Conservation (phyloP, 2,329 filamentous ascomycete species). For the Arachnomyces sp. region DNA sequence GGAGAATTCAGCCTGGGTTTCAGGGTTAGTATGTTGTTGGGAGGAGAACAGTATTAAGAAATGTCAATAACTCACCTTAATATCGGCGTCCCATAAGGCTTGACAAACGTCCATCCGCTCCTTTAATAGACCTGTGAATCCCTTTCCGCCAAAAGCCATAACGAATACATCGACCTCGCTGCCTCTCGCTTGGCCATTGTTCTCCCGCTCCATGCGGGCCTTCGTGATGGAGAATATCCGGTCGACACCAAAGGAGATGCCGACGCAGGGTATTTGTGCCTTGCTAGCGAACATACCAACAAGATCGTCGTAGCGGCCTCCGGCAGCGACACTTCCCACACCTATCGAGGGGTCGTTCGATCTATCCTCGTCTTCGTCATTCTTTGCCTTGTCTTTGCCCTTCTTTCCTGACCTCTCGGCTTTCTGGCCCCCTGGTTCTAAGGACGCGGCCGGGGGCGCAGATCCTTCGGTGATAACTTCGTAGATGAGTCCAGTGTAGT, state of each 20-base stretch:
- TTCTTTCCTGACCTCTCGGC: slow-evolving; percentile 43
- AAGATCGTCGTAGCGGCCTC: slow-evolving; percentile 84
- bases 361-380: slow-evolving; percentile 56
- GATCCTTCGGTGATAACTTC: slow-evolving; percentile 80
- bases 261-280: slow-evolving; percentile 78
- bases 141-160: slow-evolving; percentile 89
- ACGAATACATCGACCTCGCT: slow-evolving; percentile 86
- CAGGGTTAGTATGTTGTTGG: slow-evolving; percentile 1
- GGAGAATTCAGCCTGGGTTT: slow-evolving; percentile 64
- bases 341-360: slow-evolving; percentile 74
- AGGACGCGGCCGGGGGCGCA: slow-evolving; percentile 45
- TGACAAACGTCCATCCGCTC: slow-evolving; percentile 77
- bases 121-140: slow-evolving; percentile 68
- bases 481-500: slow-evolving; percentile 86
- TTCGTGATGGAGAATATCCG: slow-evolving; percentile 91
- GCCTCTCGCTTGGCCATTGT: slow-evolving; percentile 51
- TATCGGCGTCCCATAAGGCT: slow-evolving; percentile 74
- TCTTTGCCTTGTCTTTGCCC: slow-evolving; percentile 45
- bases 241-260: slow-evolving; percentile 90
- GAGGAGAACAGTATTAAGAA: background rate
- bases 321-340: slow-evolving; percentile 81
- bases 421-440: slow-evolving; percentile 29
- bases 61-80: slow-evolving; percentile 53
- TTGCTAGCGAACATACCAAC: slow-evolving; percentile 91
- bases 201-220: slow-evolving; percentile 58